These are phyloP conservation scores for Choiromyces venosus DNA, from an alignment of 495 filamentous ascomycete genomes.

Conservation along the genomic window DNA sequence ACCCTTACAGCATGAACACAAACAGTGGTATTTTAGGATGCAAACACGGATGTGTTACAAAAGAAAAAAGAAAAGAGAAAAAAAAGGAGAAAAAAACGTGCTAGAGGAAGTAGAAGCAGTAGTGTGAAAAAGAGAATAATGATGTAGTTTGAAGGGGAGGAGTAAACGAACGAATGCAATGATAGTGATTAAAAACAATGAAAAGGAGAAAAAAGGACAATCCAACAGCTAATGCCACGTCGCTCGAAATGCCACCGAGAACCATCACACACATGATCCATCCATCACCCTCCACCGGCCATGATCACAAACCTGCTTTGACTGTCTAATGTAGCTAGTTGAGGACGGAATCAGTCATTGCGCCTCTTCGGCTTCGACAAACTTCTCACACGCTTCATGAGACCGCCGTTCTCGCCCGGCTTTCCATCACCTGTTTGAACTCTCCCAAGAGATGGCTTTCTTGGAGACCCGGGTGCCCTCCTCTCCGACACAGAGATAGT, in stretches of 20 bases:
- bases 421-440: conserved; percentile 23
- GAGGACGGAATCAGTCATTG: conserved; percentile 17
- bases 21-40: conserved; percentile 2
- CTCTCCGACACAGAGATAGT: conserved; percentile 54
- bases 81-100: not conserved
- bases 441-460: conserved; percentile 17
- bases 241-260: not conserved
- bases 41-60: not conserved
- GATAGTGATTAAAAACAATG: not conserved
- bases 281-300: not conserved
- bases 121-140: not conserved
- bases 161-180: not conserved
- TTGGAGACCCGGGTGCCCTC: conserved; percentile 37
- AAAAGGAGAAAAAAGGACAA: not conserved
- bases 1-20: not conserved
- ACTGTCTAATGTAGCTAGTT: not conserved
- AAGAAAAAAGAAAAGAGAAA: not conserved
- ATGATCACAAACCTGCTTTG: not conserved
- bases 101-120: not conserved
- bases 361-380: conserved; percentile 42
- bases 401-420: conserved; percentile 26
- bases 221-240: not conserved
- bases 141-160: not conserved
- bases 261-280: not conserved
- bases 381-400: conserved; percentile 41